Evolutionary conservation across 176 grass and related monocot species (phyloP).

Genomic region (Ampelocalamus luodianensis): DNA sequence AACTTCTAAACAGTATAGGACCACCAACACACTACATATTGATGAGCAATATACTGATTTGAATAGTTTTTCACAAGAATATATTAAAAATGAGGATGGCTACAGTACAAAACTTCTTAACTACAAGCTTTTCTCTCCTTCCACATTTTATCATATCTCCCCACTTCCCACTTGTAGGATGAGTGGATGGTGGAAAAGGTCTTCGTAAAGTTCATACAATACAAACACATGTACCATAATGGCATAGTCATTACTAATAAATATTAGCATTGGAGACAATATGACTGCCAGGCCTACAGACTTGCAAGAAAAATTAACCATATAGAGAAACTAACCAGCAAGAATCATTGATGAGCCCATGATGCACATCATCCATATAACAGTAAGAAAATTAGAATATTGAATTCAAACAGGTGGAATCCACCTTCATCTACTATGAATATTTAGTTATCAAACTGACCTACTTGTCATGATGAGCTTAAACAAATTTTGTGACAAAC

Average conservation of each 20-base stretch:
- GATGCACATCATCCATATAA: constrained; percentile 28
- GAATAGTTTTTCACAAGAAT: constrained; percentile 17
- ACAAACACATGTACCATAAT: not conserved
- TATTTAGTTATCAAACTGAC: constrained; percentile 8
- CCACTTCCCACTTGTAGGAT: not conserved
- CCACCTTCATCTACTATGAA: not conserved
- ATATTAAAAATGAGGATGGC: constrained; percentile 14
- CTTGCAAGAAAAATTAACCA: constrained; percentile 18
- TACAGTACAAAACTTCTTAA: not conserved
- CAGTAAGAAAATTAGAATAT: not conserved
- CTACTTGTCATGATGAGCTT: not conserved
- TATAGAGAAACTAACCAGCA: constrained; percentile 27
- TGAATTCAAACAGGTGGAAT: not conserved
- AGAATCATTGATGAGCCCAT: constrained; percentile 14
- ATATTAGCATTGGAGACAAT: not conserved
- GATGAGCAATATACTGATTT: not conserved
- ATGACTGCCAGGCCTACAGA: constrained; percentile 8
- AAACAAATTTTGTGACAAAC: not conserved
- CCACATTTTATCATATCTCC: not conserved
- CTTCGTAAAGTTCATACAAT: constrained; percentile 8
- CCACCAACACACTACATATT: not conserved
- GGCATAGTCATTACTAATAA: not conserved
- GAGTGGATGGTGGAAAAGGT: not conserved
- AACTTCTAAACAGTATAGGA: constrained; percentile 26
- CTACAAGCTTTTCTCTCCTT: not conserved